These are phyloP conservation scores for Vinca minor DNA, from an alignment of 257 asterid species.

Conservation along the genomic window DNA sequence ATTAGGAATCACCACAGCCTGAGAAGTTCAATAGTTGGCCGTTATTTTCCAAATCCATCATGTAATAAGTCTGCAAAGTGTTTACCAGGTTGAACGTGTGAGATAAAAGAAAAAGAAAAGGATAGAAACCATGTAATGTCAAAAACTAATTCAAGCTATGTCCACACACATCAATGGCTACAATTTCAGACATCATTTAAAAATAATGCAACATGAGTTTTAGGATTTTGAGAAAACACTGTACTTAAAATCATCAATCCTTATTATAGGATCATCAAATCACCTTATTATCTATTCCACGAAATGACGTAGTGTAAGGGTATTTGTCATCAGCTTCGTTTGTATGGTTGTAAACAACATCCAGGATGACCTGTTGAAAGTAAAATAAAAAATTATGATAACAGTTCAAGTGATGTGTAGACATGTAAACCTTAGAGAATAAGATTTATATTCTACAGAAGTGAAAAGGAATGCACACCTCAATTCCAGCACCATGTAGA, in stretches of 20 bases:
- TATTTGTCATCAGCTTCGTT: conserved; percentile 85
- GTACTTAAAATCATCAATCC: neutral
- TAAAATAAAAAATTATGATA: conserved; percentile 6
- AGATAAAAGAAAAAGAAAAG: neutral
- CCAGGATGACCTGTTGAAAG: conserved; percentile 71
- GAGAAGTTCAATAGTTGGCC: conserved; percentile 77
- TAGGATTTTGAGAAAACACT: conserved; percentile 1
- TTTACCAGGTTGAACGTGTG: conserved; percentile 3
- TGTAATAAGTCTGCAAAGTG: conserved; percentile 72
- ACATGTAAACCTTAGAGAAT: neutral
- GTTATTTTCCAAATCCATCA: conserved; percentile 63
- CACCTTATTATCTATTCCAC: conserved; percentile 99
- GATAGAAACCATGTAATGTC: neutral
- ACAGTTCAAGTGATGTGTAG: conserved; percentile 2
- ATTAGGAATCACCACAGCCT: conserved; percentile 78
- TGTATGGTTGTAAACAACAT: conserved; percentile 94
- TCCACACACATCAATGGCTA: neutral
- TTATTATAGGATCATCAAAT: conserved; percentile 11
- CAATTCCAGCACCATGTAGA: conserved; percentile 85
- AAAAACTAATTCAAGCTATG: neutral
- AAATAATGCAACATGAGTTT: neutral
- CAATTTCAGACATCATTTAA: neutral
- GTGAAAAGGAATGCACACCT: conserved; percentile 38
- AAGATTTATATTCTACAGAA: conserved; percentile 11
- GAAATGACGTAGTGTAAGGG: conserved; percentile 91